Evolutionary conservation across 1,284 basidiomycete genomes (phyloP), one percentile per base, ranked within the genome.

Genomic region (Wallemia ichthyophaga): DNA sequence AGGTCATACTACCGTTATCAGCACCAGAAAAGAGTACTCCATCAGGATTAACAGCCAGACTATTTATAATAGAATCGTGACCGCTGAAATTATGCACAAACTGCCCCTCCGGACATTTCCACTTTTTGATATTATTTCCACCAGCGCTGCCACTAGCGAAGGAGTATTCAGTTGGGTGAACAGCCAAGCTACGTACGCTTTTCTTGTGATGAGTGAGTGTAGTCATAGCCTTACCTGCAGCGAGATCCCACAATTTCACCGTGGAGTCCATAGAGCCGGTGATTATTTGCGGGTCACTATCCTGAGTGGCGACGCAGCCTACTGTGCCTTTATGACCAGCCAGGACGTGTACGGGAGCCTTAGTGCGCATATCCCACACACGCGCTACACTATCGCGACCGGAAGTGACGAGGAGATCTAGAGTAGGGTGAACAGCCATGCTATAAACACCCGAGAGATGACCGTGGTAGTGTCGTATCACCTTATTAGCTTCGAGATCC

Each of bases 131-230:
- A 70, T 96, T 96, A 73, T 94, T 94, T 0, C 88, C 89, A 15
- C 92, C 92, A 0, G 91, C 83, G 7, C 85, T 89, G 53, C 85
- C 92, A 1, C 84, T 84, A 3, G 88, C 92, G 66, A 99, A 99
- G 37, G 82, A 83, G 72, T 88, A 98, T 67, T 98, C 91, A 9
- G 85, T 87, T 0, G 92, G 92, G 67, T 95, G 89, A 59, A 96
- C 80, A 1, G 91, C 84, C 56, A 99, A 74, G 0, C 91, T 81
- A 60, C 92, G 81, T 1, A 99, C 89, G 15, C 84, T 87, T 71
- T 99, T 99, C 71, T 98, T 96, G 76, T 98, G 92, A 71, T 98
- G 92, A 19, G 92, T 98, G 28, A 98, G 74, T 24, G 88, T 94
- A 24, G 83, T 80, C 79, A 88, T 84, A 23, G 88, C 86, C 71